Evolutionary conservation across 2,329 filamentous ascomycete species (phyloP), one percentile per base, ranked within the genome.

Genomic region (Colletotrichum brevisporum): DNA sequence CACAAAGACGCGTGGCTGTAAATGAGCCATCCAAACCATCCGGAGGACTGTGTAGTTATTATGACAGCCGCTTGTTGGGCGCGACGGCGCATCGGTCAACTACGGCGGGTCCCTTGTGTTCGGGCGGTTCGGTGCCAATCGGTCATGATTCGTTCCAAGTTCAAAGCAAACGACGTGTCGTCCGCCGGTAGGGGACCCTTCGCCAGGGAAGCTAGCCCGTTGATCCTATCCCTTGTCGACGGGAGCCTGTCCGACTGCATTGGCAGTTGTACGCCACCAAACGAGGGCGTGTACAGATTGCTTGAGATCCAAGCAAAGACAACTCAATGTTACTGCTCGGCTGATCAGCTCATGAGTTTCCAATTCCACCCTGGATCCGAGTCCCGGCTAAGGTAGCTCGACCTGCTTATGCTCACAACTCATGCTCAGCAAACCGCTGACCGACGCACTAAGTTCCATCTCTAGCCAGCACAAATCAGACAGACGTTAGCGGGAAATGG

Each of bases 291-390:
- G 67, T 62, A 18, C 56, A 6, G 27, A 41, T 43, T 18, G 53
- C n/a, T 36, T 52, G 36, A 52, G 31, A 52, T 54, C 48, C 39
- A 62, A 60, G n/a, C 36, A 48, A 26, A 39, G 6, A 12, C 63
- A 55, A 48, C 36, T 50, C 59, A 51, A 48, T 26, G 5, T 61
- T 61, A 54, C 62, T 41, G 41, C 57, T 24, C 8, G 24, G 41
- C 21, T 65, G 66, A 59, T 65, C 66, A 39, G 54, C 61, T 52
- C 50, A 52, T 16, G 24, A 54, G 13, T 65, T 64, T 58, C 65
- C 59, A 9, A 21, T 52, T 54, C 27, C 21, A 21, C 18, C 18
- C 57, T 39, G 48, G 36, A 18, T 53, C 48, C 47, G 41, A 41
- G 59, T 52, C 31, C 36, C 16, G 47, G 58, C 31, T 9, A 53